Percentiles rank a stretch among this genome's conserved stretches.
Conservation (phyloP, 31 red algal genomes). For the Asparagopsis taxiformis region DNA sequence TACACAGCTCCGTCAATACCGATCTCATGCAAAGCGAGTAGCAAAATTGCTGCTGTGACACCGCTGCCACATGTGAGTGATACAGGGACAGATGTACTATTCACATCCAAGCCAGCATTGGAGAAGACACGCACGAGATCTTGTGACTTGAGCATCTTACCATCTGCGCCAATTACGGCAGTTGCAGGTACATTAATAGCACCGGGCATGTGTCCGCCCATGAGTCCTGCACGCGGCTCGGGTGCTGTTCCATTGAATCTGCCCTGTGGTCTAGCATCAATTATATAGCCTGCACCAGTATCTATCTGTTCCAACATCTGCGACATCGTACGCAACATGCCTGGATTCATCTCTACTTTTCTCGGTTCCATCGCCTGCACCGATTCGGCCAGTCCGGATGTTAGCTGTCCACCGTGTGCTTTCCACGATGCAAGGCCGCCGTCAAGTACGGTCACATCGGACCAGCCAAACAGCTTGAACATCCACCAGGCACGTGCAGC, state of each 20-base stretch:
- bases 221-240: slow-evolving; percentile 68
- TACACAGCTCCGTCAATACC: slow-evolving; percentile 71
- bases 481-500: slow-evolving; percentile 94
- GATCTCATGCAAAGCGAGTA: slow-evolving; percentile 66
- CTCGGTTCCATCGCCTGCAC: neutral
- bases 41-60: slow-evolving; percentile 79
- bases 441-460: slow-evolving; percentile 63
- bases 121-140: slow-evolving; percentile 42
- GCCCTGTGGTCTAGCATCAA: slow-evolving; percentile 78
- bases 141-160: slow-evolving; percentile 28
- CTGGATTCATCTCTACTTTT: neutral
- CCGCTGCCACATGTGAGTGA: slow-evolving; percentile 81
- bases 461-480: slow-evolving; percentile 70
- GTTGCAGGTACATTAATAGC: slow-evolving; percentile 51
- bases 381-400: neutral
- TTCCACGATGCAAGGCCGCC: slow-evolving; percentile 78
- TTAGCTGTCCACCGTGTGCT: slow-evolving; percentile 10
- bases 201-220: slow-evolving; percentile 75
- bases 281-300: slow-evolving; percentile 33
- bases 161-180: slow-evolving; percentile 16
- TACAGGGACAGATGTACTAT: slow-evolving; percentile 10
- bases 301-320: slow-evolving; percentile 31
- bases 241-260: slow-evolving; percentile 67
- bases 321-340: slow-evolving; percentile 38
- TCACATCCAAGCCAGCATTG: slow-evolving; percentile 12